Percentiles rank a stretch among this genome's conserved stretches.
Conservation (phyloP, 2,329 filamentous ascomycete species). For the Trichoderma sp. region DNA sequence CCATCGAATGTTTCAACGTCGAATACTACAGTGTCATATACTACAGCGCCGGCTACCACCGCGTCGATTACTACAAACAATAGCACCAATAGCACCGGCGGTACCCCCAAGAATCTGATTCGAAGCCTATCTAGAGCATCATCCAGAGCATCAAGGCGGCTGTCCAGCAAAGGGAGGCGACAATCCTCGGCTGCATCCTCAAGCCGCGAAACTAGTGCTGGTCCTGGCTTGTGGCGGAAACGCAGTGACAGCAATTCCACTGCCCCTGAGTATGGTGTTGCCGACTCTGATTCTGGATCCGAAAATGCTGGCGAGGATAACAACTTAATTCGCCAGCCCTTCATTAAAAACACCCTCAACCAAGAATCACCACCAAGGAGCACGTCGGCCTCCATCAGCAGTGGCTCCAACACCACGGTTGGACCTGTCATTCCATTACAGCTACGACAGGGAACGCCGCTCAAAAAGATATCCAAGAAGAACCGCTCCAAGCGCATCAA, state of each 20-base stretch:
- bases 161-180: conserved; percentile 65
- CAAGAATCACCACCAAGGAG: conserved; percentile 50
- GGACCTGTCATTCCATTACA: conserved; percentile 76
- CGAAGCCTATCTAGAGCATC: conserved; percentile 72
- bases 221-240: conserved; percentile 82
- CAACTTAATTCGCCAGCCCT: conserved; percentile 30
- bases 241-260: conserved; percentile 88
- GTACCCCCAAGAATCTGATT: conserved; percentile 56
- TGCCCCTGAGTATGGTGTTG: conserved; percentile 48
- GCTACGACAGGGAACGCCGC: conserved; percentile 74
- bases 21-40: conserved; percentile 36
- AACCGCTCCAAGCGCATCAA: conserved; percentile 70
- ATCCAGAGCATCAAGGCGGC: conserved; percentile 65
- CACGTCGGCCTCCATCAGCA: conserved; percentile 50
- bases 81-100: conserved; percentile 31
- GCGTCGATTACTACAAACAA: conserved; percentile 42
- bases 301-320: conserved; percentile 53
- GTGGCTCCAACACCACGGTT: conserved; percentile 49
- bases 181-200: conserved; percentile 75
- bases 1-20: conserved; percentile 34
- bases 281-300: conserved; percentile 57
- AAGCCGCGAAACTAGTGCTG: conserved; percentile 83
- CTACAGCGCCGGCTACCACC: neutral
- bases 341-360: conserved; percentile 18
- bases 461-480: conserved; percentile 86